These are phyloP conservation scores for Trichoderma guizhouense DNA, from an alignment of 2,329 filamentous ascomycete species.

Conservation along the genomic window DNA sequence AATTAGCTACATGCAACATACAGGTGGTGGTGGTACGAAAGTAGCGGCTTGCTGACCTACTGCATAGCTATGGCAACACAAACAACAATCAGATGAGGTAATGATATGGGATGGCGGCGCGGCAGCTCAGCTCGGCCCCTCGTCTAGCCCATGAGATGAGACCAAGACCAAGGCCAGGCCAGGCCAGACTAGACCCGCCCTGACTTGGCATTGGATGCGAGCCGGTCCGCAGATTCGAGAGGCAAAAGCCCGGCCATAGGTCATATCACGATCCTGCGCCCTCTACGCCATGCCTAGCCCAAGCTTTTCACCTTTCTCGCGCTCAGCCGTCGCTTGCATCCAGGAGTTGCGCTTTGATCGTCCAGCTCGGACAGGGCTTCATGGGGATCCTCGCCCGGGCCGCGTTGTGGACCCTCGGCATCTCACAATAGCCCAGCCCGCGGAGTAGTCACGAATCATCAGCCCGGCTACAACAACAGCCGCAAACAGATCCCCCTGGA, in stretches of 20 bases:
- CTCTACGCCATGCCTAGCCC: neutral
- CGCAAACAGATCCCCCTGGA: neutral
- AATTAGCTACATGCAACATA: neutral
- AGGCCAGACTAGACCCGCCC: neutral
- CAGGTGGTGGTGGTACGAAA: neutral
- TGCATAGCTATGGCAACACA: neutral
- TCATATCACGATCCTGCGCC: neutral
- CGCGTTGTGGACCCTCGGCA: conserved; percentile 9
- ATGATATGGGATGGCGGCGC: neutral
- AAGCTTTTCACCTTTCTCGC: neutral
- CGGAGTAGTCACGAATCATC: neutral
- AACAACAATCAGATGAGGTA: neutral
- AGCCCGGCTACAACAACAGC: conserved; percentile 2
- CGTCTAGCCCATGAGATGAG: conserved; percentile 3
- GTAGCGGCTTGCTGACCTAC: neutral
- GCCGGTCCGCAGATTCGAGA: neutral
- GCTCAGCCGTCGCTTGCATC: neutral
- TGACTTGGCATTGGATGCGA: neutral
- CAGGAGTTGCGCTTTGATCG: conserved; percentile 4
- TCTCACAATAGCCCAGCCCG: neutral
- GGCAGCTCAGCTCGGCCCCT: conserved; percentile 6
- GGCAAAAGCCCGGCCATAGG: neutral
- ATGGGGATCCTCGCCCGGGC: conserved; percentile 15
- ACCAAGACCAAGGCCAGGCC: neutral
- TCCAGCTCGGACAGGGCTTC: neutral